Evolutionary conservation across 1,284 basidiomycete species (phyloP).

Genomic region (Ceratobasidium sp.): DNA sequence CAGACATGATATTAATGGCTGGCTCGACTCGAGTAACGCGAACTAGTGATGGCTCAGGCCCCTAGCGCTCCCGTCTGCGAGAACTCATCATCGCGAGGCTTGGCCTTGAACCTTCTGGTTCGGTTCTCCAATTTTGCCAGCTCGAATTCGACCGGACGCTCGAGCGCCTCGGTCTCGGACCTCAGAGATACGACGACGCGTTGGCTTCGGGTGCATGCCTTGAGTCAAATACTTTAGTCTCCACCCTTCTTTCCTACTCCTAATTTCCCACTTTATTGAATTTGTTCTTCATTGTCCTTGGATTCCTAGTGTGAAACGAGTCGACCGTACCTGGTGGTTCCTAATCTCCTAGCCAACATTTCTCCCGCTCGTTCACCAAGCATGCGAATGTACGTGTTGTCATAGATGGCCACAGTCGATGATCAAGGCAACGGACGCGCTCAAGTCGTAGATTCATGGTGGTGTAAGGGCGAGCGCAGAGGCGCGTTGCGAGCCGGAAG

Average conservation of each 20-base stretch:
- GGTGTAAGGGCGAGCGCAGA: not conserved
- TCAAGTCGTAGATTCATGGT: slow-evolving; percentile 85
- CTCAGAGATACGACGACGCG: not conserved
- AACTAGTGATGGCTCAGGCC: not conserved
- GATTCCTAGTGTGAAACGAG: slow-evolving; percentile 49
- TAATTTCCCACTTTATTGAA: not conserved
- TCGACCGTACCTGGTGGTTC: slow-evolving; percentile 79
- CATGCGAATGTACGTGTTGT: slow-evolving; percentile 80
- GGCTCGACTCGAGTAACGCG: not conserved
- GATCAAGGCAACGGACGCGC: slow-evolving; percentile 75
- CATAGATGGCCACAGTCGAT: slow-evolving; percentile 87
- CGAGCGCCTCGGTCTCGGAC: not conserved
- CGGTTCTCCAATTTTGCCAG: not conserved
- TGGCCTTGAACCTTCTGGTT: not conserved
- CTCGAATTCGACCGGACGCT: not conserved
- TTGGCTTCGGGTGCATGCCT: not conserved
- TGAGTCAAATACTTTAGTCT: not conserved
- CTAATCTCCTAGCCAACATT: slow-evolving; percentile 81
- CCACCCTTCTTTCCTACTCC: not conserved
- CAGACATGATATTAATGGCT: not conserved
- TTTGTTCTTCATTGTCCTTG: too few species aligned
- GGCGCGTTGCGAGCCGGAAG: slow-evolving; percentile 7
- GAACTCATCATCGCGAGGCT: not conserved
- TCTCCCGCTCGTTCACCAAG: slow-evolving; percentile 80
- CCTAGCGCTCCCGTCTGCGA: not conserved